Base-by-base conservation (phyloP, 352 stramenopile genomes). In the Globisporangium camurandrum region DNA sequence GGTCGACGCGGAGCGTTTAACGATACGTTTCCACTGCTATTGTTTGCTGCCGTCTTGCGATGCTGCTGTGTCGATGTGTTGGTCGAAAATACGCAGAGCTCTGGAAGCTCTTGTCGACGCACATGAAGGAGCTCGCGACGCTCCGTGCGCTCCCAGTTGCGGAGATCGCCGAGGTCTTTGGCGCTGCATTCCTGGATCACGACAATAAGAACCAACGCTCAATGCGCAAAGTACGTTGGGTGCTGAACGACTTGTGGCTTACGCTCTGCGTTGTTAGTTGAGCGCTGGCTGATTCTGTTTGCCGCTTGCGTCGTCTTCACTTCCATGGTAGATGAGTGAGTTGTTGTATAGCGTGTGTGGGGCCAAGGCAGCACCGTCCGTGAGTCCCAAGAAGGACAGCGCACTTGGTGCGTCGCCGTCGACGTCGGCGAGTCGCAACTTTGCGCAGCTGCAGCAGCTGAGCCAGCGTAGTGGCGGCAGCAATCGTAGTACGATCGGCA, bases 271-370 rank as follows among this genome's bases (percentile, higher is more conserved):
- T 6, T 26, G 16, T 33, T 36, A 23, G 11, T 40, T 27, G 3
- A 47, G 2, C 4, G 14, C 38, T 9, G 45, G 19, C 38, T 33
- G 26, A 44, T 19, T 17, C 1, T 39, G 33, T n/a, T n/a, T n/a
- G n/a, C n/a, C n/a, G n/a, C n/a, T n/a, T n/a, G n/a, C n/a, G n/a
- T n/a, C n/a, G n/a, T n/a, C n/a, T n/a, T n/a, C n/a, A n/a, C n/a
- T n/a, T n/a, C n/a, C n/a, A n/a, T n/a, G 28, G 16, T 44, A 91
- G 79, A 61, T 91, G 14, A 75, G 69, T 51, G 79, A 91, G 33
- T 80, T 85, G 20, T 49, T 90, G 2, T 55, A 61, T 10, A 61
- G 49, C 16, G 20, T 85, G 2, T 87, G 72, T 24, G 73, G 67
- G 7, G 59, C 61, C 22, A 41, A 24, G 27, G 39, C 22, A n/a